These are phyloP conservation scores for Pythium biforme DNA, from an alignment of 352 stramenopile species.

Conservation along the genomic window DNA sequence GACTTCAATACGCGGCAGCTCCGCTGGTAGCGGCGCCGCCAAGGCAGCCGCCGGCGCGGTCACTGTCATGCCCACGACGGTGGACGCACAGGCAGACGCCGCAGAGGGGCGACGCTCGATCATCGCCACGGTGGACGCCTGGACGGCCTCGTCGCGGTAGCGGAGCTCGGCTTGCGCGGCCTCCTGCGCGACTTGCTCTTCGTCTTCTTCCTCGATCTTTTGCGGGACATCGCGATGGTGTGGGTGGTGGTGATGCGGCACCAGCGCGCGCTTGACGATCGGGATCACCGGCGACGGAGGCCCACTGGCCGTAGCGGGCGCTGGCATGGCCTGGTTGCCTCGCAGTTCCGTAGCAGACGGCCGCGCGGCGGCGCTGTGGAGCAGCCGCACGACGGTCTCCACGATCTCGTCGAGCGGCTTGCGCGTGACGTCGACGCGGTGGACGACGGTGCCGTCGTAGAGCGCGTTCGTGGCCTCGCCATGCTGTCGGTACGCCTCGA, in stretches of 20 bases:
- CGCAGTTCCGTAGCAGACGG: too few species aligned
- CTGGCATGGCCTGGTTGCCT: slow-evolving; percentile 1
- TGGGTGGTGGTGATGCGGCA: too few species aligned
- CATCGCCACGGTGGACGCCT: not conserved
- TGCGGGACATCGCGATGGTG: slow-evolving; percentile 25
- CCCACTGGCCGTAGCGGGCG: too few species aligned
- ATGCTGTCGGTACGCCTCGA: slow-evolving; percentile 65
- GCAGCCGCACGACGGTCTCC: slow-evolving; percentile 38
- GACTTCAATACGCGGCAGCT: slow-evolving; percentile 17
- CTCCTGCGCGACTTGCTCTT: slow-evolving; percentile 40
- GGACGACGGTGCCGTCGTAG: slow-evolving; percentile 37
- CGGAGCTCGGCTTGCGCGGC: slow-evolving; percentile 28
- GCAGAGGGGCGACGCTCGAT: too few species aligned
- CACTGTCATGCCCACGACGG: too few species aligned
- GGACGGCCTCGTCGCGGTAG: slow-evolving; percentile 18
- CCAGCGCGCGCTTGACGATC: not conserved
- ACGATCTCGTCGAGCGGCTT: slow-evolving; percentile 34
- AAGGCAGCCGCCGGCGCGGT: too few species aligned
- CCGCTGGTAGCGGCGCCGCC: not conserved
- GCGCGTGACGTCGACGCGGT: slow-evolving; percentile 44
- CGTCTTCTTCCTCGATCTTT: slow-evolving; percentile 51
- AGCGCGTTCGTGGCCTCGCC: slow-evolving; percentile 52
- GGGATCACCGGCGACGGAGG: slow-evolving; percentile 1
- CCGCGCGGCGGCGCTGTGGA: slow-evolving; percentile 23
- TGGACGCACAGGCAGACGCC: too few species aligned